These are phyloP conservation scores for Trypanosoma melophagium DNA, from an alignment of 208 protist species.

Conservation along the genomic window DNA sequence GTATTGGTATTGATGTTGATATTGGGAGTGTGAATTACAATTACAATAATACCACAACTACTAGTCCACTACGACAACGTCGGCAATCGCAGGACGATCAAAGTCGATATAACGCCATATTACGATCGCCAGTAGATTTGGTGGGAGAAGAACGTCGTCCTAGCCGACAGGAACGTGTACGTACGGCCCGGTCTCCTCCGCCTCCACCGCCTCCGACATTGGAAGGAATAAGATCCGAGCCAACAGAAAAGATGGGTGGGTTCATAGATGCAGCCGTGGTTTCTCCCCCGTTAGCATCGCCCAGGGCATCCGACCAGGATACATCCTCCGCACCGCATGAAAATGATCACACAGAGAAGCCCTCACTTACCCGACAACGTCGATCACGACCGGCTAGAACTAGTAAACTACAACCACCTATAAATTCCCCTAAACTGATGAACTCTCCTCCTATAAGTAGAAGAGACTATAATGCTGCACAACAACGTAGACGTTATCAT, in stretches of 20 bases:
- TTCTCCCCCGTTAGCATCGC: not conserved
- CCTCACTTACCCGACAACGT: constrained; percentile 2
- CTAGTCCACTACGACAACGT: not conserved
- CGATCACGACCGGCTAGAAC: not conserved
- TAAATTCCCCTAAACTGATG: not conserved
- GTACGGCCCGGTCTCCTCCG: too few species aligned
- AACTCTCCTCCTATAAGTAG: not conserved
- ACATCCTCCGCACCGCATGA: constrained; percentile 15
- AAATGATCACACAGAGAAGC: constrained; percentile 23
- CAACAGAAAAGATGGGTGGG: too few species aligned
- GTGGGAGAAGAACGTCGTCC: too few species aligned
- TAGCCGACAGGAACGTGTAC: too few species aligned
- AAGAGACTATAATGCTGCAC: not conserved
- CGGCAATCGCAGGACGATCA: too few species aligned
- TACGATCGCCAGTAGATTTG: too few species aligned
- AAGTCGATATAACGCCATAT: too few species aligned
- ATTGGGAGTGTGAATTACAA: not conserved
- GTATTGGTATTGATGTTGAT: not conserved
- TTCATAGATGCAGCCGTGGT: too few species aligned
- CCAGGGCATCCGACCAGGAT: constrained; percentile 2
- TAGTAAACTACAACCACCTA: not conserved
- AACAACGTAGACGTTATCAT: constrained; percentile 8
- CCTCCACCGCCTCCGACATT: too few species aligned
- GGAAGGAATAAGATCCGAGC: too few species aligned
- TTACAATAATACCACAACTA: not conserved